phyloP scores from a whole-genome alignment of 768 basidiomycete genomes.

The Terana coerulea region DNA sequence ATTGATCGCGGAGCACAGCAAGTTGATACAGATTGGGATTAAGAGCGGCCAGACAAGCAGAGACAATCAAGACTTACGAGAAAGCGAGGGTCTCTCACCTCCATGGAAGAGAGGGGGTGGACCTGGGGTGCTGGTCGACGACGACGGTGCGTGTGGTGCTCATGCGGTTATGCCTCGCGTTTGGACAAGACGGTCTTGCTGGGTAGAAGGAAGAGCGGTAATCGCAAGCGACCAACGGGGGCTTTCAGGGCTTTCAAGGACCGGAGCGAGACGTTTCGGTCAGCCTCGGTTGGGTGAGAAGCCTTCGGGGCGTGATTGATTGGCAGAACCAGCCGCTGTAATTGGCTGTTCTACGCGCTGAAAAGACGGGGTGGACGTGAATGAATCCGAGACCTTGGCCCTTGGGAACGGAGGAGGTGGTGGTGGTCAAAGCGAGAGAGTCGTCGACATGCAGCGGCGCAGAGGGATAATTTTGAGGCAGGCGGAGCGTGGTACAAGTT shows the following conservation, averaged over 20 bases:
- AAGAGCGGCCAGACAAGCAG: not conserved
- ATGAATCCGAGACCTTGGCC: not conserved
- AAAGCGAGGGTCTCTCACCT: constrained; percentile 5
- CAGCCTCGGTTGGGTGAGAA: not conserved
- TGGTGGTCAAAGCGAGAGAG: not conserved
- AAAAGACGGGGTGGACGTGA: not conserved
- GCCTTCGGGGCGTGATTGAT: constrained; percentile 1
- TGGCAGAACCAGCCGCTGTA: not conserved
- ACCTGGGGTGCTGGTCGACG: constrained; percentile 3
- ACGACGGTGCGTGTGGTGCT: constrained; percentile 2
- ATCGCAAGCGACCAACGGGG: no score
- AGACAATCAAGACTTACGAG: constrained; percentile 6
- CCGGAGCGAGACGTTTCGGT: constrained; percentile 8
- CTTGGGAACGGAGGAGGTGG: not conserved
- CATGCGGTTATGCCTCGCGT: not conserved
- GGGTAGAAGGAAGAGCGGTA: constrained; percentile 1
- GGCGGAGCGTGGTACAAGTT: constrained; percentile 9
- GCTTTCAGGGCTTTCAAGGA: constrained; percentile 4
- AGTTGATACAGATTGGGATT: not conserved
- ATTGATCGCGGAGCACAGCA: not conserved
- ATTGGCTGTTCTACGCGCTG: constrained; percentile 5
- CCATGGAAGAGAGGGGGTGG: constrained; percentile 1
- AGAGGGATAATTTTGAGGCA: not conserved
- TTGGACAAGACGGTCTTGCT: no score
- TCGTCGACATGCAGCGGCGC: not conserved